A percentile compares a stretch with the other conserved stretches of the same genome.
Conservation (phyloP, 2,329 filamentous ascomycete species). For the Aspergillus fumigatiaffinis region DNA sequence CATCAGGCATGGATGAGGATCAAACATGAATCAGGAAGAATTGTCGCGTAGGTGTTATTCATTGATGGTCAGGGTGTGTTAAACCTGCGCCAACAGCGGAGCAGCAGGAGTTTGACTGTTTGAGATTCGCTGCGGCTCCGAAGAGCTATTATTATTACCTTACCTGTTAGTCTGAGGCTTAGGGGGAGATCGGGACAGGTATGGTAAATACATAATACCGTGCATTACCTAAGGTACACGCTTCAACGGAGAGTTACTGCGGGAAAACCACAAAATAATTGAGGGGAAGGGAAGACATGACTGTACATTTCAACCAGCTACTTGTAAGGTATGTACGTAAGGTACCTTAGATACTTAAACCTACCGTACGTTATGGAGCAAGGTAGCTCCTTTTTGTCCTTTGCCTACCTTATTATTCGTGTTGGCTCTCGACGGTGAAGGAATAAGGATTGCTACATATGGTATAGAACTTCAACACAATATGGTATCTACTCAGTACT, state of each 20-base stretch:
- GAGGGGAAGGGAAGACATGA: not conserved
- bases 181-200: not conserved
- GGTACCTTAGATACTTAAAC: too few species aligned
- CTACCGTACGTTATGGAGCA: too few species aligned
- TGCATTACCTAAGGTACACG: too few species aligned
- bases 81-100: constrained; percentile 8
- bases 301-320: not conserved
- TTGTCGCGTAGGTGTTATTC: not conserved
- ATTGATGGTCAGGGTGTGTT: constrained; percentile 4
- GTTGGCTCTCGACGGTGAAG: too few species aligned
- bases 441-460: not conserved
- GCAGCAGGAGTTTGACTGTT: constrained; percentile 1
- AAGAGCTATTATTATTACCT: constrained; percentile 3
- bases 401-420: too few species aligned
- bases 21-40: not conserved
- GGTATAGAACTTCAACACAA: not conserved
- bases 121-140: constrained; percentile 16
- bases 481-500: too few species aligned
- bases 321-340: too few species aligned
- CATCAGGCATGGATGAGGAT: not conserved
- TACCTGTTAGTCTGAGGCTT: not conserved
- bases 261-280: not conserved
- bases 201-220: not conserved
- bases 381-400: too few species aligned
- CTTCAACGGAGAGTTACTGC: too few species aligned